Evolutionary conservation across 805 yeast species (phyloP), one percentile per base, ranked within the genome.

Genomic region (Schwanniomyces polymorphus): DNA sequence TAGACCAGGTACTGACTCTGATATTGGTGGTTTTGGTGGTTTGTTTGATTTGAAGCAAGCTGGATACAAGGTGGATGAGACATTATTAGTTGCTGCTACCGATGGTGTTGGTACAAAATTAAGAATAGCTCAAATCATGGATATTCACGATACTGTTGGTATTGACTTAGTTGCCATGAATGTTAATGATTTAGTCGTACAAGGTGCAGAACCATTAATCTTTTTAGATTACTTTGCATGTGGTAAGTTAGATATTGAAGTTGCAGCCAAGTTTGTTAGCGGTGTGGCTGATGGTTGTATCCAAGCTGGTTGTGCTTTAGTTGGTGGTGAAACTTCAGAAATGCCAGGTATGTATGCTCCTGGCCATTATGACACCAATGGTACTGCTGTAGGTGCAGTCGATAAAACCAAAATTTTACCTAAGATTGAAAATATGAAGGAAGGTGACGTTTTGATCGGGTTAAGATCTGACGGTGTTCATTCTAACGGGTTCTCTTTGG

Each of bases 71-170:
- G 81, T 90, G 17, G 82, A 79, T 54, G 84, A 86, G 47, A 84
- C 90, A n/a, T 70, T 94, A 47, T 75, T 94, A 49, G 98, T 94
- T 37, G 97, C 94, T 49, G 98, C 99, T 49, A 94, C 99, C 41
- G 99, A 94, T 71, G 99, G 99, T 71, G 98, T 94, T 48, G 99
- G 99, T 56, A 92, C 99, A 50, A 94, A 94, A 72, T 81, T 94
- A 56, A 84, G 91, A 77, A 84, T 95, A 64, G 99, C 98, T 1
- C 98, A 94, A 74, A 82, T 82, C 54, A 78, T 91, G 72, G 76
- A 85, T 58, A 88, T 87, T 48, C 98, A 95, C 64, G 84, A 90
- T 65, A 92, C 99, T n/a, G 99, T 94, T 38, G 99, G 99, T 64
- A 90, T 94, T 57, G 99, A 94, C 70, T 80, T 94, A 53, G 99